A percentile compares a stretch with the other conserved stretches of the same genome.
Evolutionary conservation across 768 basidiomycete genomes (phyloP).

Genomic region (Plicaturopsis crispa): DNA sequence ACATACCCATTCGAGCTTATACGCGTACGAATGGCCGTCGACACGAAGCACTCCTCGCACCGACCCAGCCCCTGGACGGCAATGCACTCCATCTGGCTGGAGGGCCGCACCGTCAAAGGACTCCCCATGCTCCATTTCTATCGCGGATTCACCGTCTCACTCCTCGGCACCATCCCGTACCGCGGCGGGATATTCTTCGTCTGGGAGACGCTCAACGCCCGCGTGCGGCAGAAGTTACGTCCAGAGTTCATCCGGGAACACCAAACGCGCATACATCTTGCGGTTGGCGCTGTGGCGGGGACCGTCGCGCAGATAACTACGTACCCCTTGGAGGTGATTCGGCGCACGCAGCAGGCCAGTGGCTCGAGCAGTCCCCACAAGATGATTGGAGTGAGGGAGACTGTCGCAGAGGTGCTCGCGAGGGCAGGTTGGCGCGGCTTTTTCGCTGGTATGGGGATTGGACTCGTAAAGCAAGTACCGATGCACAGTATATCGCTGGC

Average conservation of each 20-base stretch:
- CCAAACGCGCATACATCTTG: conserved; percentile 17
- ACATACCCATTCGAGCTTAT: conserved; percentile 96
- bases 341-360: conserved; percentile 20
- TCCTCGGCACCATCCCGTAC: conserved; percentile 70
- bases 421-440: conserved; percentile 17
- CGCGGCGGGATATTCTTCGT: conserved; percentile 18
- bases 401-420: conserved; percentile 13
- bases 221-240: conserved; percentile 10
- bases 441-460: conserved; percentile 18
- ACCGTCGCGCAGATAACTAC: conserved; percentile 15
- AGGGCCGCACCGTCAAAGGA: conserved; percentile 49
- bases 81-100: conserved; percentile 65
- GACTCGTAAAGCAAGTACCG: conserved; percentile 19
- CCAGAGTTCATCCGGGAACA: conserved; percentile 12
- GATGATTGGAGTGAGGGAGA: conserved; percentile 18
- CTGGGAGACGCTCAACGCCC: conserved; percentile 19
- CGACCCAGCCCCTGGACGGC: conserved; percentile 15
- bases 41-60: conserved; percentile 39
- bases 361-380: conserved; percentile 14
- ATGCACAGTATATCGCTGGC: conserved; percentile 19
- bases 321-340: conserved; percentile 19
- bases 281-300: conserved; percentile 18
- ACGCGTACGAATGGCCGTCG: conserved; percentile 91
- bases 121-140: conserved; percentile 87
- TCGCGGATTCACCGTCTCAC: conserved; percentile 91